Conservation (phyloP, 805 yeast species). For the Wickerhamomyces xylosicus region DNA sequence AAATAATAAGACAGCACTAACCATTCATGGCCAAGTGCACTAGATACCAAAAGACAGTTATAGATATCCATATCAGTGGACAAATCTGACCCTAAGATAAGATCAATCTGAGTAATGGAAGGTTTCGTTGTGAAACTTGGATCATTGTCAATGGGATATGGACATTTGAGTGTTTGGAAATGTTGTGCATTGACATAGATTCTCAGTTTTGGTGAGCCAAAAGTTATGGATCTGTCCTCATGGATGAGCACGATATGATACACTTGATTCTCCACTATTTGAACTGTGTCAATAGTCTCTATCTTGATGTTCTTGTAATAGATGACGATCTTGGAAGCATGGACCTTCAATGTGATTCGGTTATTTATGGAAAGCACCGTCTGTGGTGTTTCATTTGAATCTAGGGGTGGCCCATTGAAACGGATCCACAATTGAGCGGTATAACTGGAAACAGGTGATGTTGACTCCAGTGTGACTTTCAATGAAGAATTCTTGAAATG, state of each 20-base stretch:
- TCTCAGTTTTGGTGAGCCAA: slow-evolving; percentile 11
- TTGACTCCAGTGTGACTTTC: slow-evolving; percentile 4
- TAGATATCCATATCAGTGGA: slow-evolving; percentile 9
- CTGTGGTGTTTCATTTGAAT: slow-evolving; percentile 16
- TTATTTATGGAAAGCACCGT: slow-evolving; percentile 18
- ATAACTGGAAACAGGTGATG: slow-evolving; percentile 2
- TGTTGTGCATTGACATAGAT: slow-evolving; percentile 11
- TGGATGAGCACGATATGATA: slow-evolving; percentile 15
- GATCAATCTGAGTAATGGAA: not conserved
- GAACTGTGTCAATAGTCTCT: slow-evolving; percentile 9
- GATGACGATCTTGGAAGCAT: slow-evolving; percentile 23
- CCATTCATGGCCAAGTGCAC: slow-evolving; percentile 38
- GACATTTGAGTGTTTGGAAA: slow-evolving; percentile 13
- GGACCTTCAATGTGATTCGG: slow-evolving; percentile 17
- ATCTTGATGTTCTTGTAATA: slow-evolving; percentile 6
- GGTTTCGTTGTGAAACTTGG: slow-evolving; percentile 1
- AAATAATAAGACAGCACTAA: slow-evolving; percentile 33
- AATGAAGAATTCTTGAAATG: slow-evolving; percentile 21
- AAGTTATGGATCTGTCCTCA: slow-evolving; percentile 4
- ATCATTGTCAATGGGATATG: slow-evolving; percentile 9
- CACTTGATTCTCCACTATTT: slow-evolving; percentile 8
- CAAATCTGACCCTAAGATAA: slow-evolving; percentile 2
- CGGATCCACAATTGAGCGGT: slow-evolving; percentile 22
- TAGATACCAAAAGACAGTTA: slow-evolving; percentile 30
- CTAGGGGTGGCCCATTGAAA: slow-evolving; percentile 19